These are phyloP conservation scores for Camellia oleifera DNA, from an alignment of 179 eudicot genomes.

Conservation along the genomic window DNA sequence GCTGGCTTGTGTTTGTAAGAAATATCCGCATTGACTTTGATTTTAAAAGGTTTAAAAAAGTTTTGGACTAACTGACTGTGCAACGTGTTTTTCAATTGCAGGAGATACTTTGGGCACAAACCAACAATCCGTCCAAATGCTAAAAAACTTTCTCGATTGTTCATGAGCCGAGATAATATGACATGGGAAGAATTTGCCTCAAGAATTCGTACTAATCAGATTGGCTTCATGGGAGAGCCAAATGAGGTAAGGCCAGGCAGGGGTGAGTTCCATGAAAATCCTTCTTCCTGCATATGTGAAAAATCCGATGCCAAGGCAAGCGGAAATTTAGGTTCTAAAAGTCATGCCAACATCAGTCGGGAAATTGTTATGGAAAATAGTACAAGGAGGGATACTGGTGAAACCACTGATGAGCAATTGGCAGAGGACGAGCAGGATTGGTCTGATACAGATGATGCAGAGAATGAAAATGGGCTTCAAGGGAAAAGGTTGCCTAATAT, in stretches of 20 bases:
- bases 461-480: slow-evolving; percentile 17
- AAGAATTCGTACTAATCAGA: slow-evolving; percentile 46
- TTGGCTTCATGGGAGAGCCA: slow-evolving; percentile 87
- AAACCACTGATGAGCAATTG: slow-evolving; percentile 30
- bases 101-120: slow-evolving; percentile 92
- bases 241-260: slow-evolving; percentile 57
- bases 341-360: slow-evolving; percentile 10
- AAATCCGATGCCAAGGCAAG: slow-evolving; percentile 19
- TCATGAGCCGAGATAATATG: slow-evolving; percentile 51
- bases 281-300: slow-evolving; percentile 72
- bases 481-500: slow-evolving; percentile 17
- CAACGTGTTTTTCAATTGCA: slow-evolving; percentile 24
- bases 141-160: slow-evolving; percentile 50
- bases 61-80: too few species aligned
- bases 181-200: slow-evolving; percentile 61
- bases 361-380: slow-evolving; percentile 20
- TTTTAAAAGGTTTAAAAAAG: background rate
- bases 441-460: slow-evolving; percentile 29
- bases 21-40: background rate
- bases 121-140: slow-evolving; percentile 89
- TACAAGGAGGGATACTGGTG: slow-evolving; percentile 13
- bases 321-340: slow-evolving; percentile 14
- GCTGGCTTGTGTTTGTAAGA: background rate
- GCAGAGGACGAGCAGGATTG: slow-evolving; percentile 42
- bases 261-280: slow-evolving; percentile 82